These are phyloP conservation scores for Triticum urartu DNA, from an alignment of 176 grass and related monocot species.

Conservation along the genomic window DNA sequence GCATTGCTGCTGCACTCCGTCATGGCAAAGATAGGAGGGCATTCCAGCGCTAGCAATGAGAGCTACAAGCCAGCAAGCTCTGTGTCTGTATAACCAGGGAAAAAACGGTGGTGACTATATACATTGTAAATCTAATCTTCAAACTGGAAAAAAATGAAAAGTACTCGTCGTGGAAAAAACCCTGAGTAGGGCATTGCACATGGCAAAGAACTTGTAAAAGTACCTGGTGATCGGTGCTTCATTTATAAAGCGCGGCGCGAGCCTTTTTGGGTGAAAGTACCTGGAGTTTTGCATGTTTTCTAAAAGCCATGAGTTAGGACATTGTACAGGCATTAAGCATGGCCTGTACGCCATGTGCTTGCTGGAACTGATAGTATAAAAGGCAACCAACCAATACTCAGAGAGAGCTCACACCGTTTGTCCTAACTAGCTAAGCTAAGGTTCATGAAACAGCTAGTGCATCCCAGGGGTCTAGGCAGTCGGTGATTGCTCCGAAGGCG, in stretches of 20 bases:
- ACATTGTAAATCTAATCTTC: background rate
- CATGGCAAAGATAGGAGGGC: background rate
- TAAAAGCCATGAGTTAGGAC: background rate
- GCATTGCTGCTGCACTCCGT: background rate
- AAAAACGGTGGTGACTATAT: background rate
- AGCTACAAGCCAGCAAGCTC: no score
- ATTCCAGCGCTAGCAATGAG: no score
- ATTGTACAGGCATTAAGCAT: background rate
- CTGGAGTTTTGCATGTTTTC: no score
- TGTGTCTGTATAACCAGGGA: no score
- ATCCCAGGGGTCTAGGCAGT: no score
- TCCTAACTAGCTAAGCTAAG: background rate
- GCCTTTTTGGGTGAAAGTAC: background rate
- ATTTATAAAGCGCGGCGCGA: no score
- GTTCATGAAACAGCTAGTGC: background rate
- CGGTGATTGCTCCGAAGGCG: background rate
- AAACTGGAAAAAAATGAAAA: background rate
- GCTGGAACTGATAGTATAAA: background rate
- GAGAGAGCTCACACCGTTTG: background rate
- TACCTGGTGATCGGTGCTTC: no score
- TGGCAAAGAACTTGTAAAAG: background rate
- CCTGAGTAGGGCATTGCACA: background rate
- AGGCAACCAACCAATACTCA: background rate
- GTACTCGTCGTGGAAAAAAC: background rate
- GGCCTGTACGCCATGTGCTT: background rate